Base-by-base conservation (phyloP, 2,329 filamentous ascomycete species). In the Colletotrichum truncatum region DNA sequence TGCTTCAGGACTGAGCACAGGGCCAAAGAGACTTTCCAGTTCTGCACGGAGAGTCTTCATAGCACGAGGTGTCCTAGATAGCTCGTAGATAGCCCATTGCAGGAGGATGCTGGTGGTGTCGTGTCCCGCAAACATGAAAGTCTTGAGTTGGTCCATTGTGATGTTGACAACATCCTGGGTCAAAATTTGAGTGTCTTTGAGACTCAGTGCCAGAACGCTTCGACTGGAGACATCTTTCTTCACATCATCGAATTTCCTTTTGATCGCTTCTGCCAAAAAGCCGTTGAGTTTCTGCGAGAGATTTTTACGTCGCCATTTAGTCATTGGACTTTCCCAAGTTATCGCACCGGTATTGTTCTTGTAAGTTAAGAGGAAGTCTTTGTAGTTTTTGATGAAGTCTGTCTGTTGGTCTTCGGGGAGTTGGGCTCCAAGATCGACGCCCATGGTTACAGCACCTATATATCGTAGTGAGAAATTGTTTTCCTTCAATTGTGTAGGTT, bases 111-210 rank as follows among this genome's bases (percentile, higher is more conserved):
- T 75, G 2, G 79, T 79, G 3, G 80, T 80, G 65, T 81, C 79
- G 45, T 81, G 79, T 3, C 80, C 78, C 3, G 78, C 79, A 38
- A 82, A 78, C 11, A 80, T 68, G 66, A 82, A 81, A 0, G 75
- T 74, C 53, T 76, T 77, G 30, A 81, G 67, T 64, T 80, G 77
- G 55, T 79, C 76, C 34, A 72, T 73, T 3, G 76, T 77, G 38
- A 72, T 68, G 14, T 71, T 36, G 11, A 80, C 34, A 10, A 77
- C 53, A 6, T 72, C 66, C 0, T 69, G 63, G n/a, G 72, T 74
- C 25, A 79, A 66, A 1, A 64, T 34, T 2, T 74, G 68, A 2
- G 56, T 68, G 18, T 72, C 74, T 25, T 74, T 71, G 3, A 80
- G 69, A 23, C 73, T 75, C 3, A 81, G 70, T 1, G 72, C 70